These are phyloP conservation scores for Globisporangium orthogonon DNA, from an alignment of 352 stramenopile genomes.

Conservation along the genomic window DNA sequence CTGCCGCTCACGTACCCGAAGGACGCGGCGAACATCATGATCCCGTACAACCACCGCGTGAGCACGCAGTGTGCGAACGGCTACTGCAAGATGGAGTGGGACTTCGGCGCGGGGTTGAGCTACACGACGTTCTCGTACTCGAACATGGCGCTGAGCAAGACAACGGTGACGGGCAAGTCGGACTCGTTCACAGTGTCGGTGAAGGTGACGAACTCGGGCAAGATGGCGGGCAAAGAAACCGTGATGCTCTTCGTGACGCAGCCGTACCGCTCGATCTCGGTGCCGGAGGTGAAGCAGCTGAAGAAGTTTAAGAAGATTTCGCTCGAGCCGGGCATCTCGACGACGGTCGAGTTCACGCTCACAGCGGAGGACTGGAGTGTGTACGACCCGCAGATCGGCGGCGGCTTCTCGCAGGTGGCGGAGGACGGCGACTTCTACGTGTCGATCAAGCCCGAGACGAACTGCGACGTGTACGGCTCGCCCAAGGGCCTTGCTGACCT, in stretches of 20 bases:
- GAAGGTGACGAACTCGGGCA: constrained; percentile 65
- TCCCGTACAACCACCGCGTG: constrained; percentile 72
- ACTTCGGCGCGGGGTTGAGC: constrained; percentile 55
- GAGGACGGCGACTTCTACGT: constrained; percentile 51
- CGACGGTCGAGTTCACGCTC: constrained; percentile 33
- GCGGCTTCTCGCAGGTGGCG: constrained; percentile 36
- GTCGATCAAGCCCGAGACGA: constrained; percentile 53
- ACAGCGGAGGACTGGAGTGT: constrained; percentile 31
- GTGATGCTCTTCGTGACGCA: constrained; percentile 72
- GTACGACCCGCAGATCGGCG: constrained; percentile 48
- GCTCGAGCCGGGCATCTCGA: background rate
- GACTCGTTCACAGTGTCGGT: constrained; percentile 24
- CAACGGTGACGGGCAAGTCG: constrained; percentile 14
- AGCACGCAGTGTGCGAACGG: constrained; percentile 32
- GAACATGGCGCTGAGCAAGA: constrained; percentile 33
- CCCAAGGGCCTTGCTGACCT: constrained; percentile 15
- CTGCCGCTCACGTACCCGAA: constrained; percentile 81
- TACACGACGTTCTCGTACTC: constrained; percentile 67
- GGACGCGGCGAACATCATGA: constrained; percentile 45
- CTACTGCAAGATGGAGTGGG: constrained; percentile 50
- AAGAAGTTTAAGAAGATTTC: constrained; percentile 46
- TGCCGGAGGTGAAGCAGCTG: constrained; percentile 46
- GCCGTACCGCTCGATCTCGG: constrained; percentile 20
- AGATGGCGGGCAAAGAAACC: constrained; percentile 49
- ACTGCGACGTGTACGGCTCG: constrained; percentile 33